Evolutionary conservation across 441 rosid genomes (phyloP).

Genomic region (Euphorbia celastroides): DNA sequence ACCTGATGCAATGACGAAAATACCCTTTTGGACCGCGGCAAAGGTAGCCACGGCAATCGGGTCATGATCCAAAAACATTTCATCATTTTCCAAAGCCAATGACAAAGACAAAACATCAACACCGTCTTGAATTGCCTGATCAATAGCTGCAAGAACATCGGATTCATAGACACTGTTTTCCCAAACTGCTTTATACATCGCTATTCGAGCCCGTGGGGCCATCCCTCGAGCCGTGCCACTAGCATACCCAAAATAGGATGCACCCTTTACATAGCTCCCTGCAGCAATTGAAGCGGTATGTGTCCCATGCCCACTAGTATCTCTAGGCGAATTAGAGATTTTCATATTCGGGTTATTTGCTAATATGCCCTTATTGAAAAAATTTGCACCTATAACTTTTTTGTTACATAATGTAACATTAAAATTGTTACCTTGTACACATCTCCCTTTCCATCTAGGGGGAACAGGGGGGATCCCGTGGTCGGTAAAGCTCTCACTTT

Average conservation of each 20-base stretch:
- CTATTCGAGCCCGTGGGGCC: slow-evolving; percentile 63
- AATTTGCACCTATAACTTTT: slow-evolving; percentile 62
- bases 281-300: slow-evolving; percentile 79
- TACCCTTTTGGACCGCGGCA: slow-evolving; percentile 46
- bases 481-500: slow-evolving; percentile 61
- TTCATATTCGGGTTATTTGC: slow-evolving; percentile 40
- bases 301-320: slow-evolving; percentile 75
- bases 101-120: slow-evolving; percentile 60
- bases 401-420: slow-evolving; percentile 39
- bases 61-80: slow-evolving; percentile 45
- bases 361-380: slow-evolving; percentile 46
- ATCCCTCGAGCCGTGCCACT: slow-evolving; percentile 58
- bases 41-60: slow-evolving; percentile 57
- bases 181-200: slow-evolving; percentile 68
- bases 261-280: slow-evolving; percentile 43
- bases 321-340: slow-evolving; percentile 54
- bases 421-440: slow-evolving; percentile 40
- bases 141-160: slow-evolving; percentile 66
- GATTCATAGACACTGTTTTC: slow-evolving; percentile 52
- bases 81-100: slow-evolving; percentile 40
- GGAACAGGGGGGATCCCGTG: slow-evolving; percentile 51
- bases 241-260: slow-evolving; percentile 67
- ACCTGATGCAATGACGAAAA: slow-evolving; percentile 55
- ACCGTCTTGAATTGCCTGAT: slow-evolving; percentile 54
- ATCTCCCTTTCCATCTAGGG: slow-evolving; percentile 56